These are phyloP conservation scores for Canna indica DNA, from an alignment of 176 grass and related monocot species.

Conservation along the genomic window DNA sequence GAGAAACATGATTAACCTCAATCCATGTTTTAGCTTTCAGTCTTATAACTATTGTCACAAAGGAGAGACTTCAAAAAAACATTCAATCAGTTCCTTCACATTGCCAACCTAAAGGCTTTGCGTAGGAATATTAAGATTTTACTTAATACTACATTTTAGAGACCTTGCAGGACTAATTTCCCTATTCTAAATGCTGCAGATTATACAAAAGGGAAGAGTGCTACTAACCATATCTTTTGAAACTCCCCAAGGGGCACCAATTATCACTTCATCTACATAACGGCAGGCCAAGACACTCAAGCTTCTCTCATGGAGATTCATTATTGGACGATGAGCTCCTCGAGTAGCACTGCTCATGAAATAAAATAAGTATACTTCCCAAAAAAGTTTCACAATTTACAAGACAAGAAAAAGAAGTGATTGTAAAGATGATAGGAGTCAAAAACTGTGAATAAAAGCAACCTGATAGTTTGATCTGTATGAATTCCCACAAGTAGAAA, in stretches of 20 bases:
- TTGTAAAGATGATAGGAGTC: neutral
- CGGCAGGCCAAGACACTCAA: slow-evolving; percentile 87
- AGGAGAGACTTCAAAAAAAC: neutral
- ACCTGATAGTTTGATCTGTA: slow-evolving; percentile 79
- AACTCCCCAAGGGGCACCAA: slow-evolving; percentile 87
- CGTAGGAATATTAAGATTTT: neutral
- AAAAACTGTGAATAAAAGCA: neutral
- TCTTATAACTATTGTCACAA: neutral
- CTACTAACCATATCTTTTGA: slow-evolving; percentile 80
- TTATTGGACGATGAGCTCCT: slow-evolving; percentile 53
- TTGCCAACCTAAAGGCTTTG: neutral
- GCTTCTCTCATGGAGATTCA: slow-evolving; percentile 91
- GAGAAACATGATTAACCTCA: neutral
- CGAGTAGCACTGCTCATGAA: slow-evolving; percentile 51
- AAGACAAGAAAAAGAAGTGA: slow-evolving; percentile 1
- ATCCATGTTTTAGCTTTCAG: neutral
- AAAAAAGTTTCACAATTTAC: slow-evolving; percentile 1
- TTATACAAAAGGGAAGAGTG: neutral
- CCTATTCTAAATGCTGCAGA: neutral
- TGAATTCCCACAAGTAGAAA: slow-evolving; percentile 91
- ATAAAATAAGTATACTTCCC: slow-evolving; percentile 6
- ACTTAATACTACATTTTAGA: neutral
- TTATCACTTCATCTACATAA: slow-evolving; percentile 97
- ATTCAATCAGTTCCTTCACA: neutral
- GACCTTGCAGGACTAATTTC: neutral